These are phyloP conservation scores for Pseudogymnoascus sp. DNA, from an alignment of 2,329 filamentous ascomycete genomes.

Conservation along the genomic window DNA sequence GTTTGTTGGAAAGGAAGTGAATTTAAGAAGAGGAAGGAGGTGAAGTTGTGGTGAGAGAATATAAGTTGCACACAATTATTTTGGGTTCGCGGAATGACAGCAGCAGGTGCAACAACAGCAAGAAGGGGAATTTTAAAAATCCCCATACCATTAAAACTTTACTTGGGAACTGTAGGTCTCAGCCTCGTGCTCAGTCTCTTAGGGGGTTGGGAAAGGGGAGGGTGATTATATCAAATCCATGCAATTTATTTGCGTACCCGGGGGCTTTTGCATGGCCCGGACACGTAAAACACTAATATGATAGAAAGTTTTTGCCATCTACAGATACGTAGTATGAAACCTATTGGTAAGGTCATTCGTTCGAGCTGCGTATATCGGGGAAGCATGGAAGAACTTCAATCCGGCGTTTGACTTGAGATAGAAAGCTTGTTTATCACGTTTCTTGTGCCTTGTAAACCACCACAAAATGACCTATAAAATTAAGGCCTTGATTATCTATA, in stretches of 20 bases:
- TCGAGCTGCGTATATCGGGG: too few relatives aligned
- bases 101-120: not conserved
- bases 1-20: not conserved
- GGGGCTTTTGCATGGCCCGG: not conserved
- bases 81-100: not conserved
- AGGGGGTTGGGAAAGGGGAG: not conserved
- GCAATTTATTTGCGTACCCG: not conserved
- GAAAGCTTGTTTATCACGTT: too few relatives aligned
- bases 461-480: not conserved
- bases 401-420: too few relatives aligned
- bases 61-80: not conserved
- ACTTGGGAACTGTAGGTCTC: not conserved
- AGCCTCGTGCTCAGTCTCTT: not conserved
- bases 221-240: not conserved
- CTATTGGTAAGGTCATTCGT: too few relatives aligned
- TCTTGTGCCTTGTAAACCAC: too few relatives aligned
- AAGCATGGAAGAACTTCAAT: too few relatives aligned
- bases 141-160: not conserved
- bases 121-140: not conserved
- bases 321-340: not conserved
- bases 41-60: not conserved
- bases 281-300: not conserved
- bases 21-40: not conserved
- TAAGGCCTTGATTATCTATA: not conserved
- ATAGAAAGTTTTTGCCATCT: not conserved